phyloP scores from a whole-genome alignment of 139 green algal species.

The Auxenochlorella pyrenoidosa region DNA sequence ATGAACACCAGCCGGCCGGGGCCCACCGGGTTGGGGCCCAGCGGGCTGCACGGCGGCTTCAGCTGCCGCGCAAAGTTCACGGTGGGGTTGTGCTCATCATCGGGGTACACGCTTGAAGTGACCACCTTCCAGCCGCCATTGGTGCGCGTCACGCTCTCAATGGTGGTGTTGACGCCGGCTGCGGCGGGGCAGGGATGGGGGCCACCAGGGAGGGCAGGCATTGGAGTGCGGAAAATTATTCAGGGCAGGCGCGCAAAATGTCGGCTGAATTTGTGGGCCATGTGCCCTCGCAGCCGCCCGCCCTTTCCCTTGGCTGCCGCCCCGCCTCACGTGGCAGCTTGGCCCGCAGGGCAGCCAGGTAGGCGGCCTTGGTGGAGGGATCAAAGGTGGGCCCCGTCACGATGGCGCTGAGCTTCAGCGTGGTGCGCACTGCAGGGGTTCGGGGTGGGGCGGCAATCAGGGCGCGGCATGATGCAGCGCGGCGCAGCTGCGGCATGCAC shows the following conservation, averaged over 20 bases:
- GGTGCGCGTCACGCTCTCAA: neutral
- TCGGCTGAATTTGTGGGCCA: no score
- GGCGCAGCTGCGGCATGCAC: no score
- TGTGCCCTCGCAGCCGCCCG: no score
- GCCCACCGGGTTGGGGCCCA: neutral
- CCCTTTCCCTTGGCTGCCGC: neutral
- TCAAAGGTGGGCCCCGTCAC: neutral
- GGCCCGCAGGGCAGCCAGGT: conserved; percentile 3
- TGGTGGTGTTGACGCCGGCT: neutral
- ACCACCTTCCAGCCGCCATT: conserved; percentile 3
- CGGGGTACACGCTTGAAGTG: neutral
- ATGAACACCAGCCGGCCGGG: neutral
- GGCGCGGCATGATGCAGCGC: no score
- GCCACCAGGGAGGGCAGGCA: neutral
- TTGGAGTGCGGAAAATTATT: no score
- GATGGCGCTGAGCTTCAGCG: neutral
- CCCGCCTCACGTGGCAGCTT: neutral
- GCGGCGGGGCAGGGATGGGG: neutral
- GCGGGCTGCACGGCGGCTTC: neutral
- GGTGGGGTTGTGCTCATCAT: neutral
- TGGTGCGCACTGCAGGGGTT: conserved; percentile 20
- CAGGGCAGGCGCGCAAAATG: no score
- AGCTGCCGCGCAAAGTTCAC: neutral
- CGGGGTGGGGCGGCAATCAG: neutral
- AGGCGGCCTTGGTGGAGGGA: neutral